Evolutionary conservation across 1,284 basidiomycete genomes (phyloP), one percentile per base, ranked within the genome.

Genomic region (Boletus smithii): DNA sequence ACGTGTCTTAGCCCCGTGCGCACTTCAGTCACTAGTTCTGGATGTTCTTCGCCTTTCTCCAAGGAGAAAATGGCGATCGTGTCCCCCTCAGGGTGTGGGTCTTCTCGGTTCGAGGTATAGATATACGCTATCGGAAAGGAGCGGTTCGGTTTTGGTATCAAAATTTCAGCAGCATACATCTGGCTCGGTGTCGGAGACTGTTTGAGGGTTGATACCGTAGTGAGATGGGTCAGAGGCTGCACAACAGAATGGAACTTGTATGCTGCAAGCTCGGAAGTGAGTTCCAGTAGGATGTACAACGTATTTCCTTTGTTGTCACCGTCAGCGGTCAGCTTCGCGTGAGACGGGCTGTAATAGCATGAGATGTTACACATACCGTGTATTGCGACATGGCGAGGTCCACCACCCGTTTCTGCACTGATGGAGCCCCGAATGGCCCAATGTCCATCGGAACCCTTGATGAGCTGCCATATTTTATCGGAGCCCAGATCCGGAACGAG

Each of bases 401-500:
- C 87, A 22, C 76, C 69, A 0, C 87, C 87, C 1, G 72, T 60
- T 42, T 72, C 65, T 54, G 72, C 74, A 8, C 62, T 48, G 37
- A 88, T 63, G 22, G 69, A 66, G 3, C 73, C 77, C 13, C 51
- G 56, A 31, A 75, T 55, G 23, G 62, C 62, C 79, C 83, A 85
- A 26, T 55, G 58, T 1, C 75, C 77, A 16, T 65, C 61, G 2
- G 58, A 43, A 0, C 48, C 56, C 54, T 71, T 75, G 46, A 65
- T 68, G 46, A 86, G 71, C 23, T 78, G 73, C 63, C 74, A 79
- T n/a, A 85, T 73, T 45, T 72, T 73, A 60, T 89, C 87, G 2
- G 77, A 70, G 9, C 87, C 87, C 3, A 89, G 69, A 61, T 89
- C 85, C 1, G 86, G 81, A 2, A 89, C 73, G 17, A 89, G 69